phyloP scores from a whole-genome alignment of 371 early-diverging fungal genomes.

The Rhizopus microsporus region DNA sequence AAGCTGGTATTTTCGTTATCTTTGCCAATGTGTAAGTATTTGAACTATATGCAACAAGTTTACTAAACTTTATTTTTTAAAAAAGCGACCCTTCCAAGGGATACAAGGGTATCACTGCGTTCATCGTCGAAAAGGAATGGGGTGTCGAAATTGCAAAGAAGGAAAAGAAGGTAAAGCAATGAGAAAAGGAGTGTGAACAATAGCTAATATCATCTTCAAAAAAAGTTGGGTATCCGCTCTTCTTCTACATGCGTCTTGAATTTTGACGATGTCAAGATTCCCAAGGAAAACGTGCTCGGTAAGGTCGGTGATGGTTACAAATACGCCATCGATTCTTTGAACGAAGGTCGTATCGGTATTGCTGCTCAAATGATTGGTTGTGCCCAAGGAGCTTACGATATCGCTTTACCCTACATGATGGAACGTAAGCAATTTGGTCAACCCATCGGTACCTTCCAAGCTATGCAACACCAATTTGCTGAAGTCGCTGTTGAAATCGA shows the following conservation, averaged over 20 bases:
- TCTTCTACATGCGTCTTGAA: constrained; percentile 94
- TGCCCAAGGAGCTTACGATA: constrained; percentile 92
- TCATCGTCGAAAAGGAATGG: constrained; percentile 93
- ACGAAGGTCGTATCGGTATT: constrained; percentile 98
- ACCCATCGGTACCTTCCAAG: constrained; percentile 92
- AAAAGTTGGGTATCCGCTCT: constrained; percentile 95
- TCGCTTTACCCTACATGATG: constrained; percentile 89
- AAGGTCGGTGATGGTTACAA: constrained; percentile 97
- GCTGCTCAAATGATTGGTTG: constrained; percentile 96
- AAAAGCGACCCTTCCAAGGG: constrained; percentile 82
- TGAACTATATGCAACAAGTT: not conserved
- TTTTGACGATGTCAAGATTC: constrained; percentile 93
- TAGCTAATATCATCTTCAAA: not conserved
- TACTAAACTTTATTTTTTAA: not conserved
- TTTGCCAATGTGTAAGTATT: constrained; percentile 87
- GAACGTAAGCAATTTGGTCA: constrained; percentile 92
- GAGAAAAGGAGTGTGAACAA: not conserved
- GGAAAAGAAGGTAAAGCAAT: constrained; percentile 81
- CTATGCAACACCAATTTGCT: constrained; percentile 97
- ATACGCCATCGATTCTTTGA: constrained; percentile 97
- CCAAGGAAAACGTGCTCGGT: constrained; percentile 88
- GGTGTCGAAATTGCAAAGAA: constrained; percentile 95
- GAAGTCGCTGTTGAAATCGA: constrained; percentile 95
- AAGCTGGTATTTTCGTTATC: constrained; percentile 95
- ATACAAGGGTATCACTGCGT: constrained; percentile 98